phyloP scores from a whole-genome alignment of 768 basidiomycete genomes.

The Termitomyces heimii region DNA sequence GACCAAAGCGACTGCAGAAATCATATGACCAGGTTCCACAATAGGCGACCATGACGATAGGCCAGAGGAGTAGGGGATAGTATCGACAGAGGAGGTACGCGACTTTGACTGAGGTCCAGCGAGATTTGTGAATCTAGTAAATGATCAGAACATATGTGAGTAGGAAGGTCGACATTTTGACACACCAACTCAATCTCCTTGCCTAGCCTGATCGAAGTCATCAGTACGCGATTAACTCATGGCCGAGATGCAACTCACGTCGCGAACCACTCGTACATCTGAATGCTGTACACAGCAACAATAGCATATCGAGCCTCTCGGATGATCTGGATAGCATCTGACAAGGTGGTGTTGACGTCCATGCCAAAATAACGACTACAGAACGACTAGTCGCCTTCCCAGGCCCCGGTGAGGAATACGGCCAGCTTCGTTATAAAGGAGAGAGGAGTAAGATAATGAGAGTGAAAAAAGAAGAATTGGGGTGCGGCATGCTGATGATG shows the following conservation, averaged over 20 bases:
- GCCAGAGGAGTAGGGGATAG: slow-evolving; percentile 32
- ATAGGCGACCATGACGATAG: slow-evolving; percentile 31
- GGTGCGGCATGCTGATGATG: slow-evolving; percentile 2
- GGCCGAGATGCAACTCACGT: slow-evolving; percentile 21
- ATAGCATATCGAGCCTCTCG: slow-evolving; percentile 25
- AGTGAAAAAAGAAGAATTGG: background rate
- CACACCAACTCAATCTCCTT: slow-evolving; percentile 30
- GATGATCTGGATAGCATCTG: slow-evolving; percentile 12
- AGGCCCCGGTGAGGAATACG: background rate
- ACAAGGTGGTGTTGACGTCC: slow-evolving; percentile 4
- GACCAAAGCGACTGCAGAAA: slow-evolving; percentile 23
- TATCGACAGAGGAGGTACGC: slow-evolving; percentile 37
- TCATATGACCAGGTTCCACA: slow-evolving; percentile 25
- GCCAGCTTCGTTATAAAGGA: slow-evolving; percentile 7
- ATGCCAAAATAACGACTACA: slow-evolving; percentile 2
- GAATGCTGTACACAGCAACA: slow-evolving; percentile 23
- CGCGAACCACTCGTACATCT: slow-evolving; percentile 31
- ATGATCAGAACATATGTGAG: background rate
- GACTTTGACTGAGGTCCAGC: slow-evolving; percentile 33
- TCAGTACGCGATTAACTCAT: background rate
- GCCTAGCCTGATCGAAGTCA: slow-evolving; percentile 15
- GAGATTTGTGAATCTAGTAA: slow-evolving; percentile 26
- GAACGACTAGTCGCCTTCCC: slow-evolving; percentile 4
- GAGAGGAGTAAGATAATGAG: background rate
- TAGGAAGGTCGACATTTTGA: background rate